phyloP scores from a whole-genome alignment of 139 green algal species.

The Closterium sp. region DNA sequence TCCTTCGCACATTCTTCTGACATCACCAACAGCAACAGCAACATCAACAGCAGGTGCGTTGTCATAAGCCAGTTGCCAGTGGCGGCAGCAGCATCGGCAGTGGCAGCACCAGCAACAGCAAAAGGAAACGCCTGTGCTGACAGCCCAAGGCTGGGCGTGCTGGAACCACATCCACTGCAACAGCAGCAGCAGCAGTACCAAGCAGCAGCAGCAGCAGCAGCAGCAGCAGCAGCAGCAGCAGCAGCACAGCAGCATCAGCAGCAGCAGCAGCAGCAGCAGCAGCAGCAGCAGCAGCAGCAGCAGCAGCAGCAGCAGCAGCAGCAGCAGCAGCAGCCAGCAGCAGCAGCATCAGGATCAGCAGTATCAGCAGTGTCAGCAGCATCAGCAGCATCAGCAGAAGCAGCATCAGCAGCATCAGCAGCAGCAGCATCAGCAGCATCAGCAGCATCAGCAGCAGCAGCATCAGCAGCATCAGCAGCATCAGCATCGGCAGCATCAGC shows the following conservation, averaged over 20 bases:
- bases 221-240: no score
- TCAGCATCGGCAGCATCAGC: background rate
- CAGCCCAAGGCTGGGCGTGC: background rate
- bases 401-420: background rate
- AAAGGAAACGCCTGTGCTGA: background rate
- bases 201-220: no score
- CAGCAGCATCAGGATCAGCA: background rate
- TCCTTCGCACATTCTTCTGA: background rate
- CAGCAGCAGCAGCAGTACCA: background rate
- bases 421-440: background rate
- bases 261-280: no score
- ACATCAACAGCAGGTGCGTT: background rate
- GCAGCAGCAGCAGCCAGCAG: background rate
- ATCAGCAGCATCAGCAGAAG: background rate
- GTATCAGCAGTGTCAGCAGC: background rate
- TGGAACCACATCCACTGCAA: background rate
- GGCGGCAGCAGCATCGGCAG: no score
- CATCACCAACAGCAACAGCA: background rate
- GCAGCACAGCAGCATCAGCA: no score
- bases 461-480: background rate
- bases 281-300: background rate
- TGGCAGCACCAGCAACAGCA: background rate
- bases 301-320: background rate
- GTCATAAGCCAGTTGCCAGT: background rate
- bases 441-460: background rate